Percentiles rank a stretch among this genome's conserved stretches.
phyloP scores from a whole-genome alignment of 2,329 filamentous ascomycete species.

The Hymenotorrendiella dingleyae region DNA sequence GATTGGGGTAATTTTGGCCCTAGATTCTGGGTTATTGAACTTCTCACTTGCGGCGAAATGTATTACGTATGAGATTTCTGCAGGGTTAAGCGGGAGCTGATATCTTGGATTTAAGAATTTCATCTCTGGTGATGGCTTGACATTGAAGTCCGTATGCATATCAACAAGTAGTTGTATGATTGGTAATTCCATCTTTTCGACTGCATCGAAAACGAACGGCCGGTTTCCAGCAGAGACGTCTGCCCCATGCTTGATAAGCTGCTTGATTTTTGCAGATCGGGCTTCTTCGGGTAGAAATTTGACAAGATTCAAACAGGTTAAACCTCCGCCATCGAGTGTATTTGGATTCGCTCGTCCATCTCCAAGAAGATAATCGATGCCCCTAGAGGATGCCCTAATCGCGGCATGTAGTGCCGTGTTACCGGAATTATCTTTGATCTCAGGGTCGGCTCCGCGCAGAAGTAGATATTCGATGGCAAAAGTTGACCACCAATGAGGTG shows the following conservation, averaged over 20 bases:
- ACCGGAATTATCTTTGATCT: conserved; percentile 2
- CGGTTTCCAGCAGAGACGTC: conserved; percentile 4
- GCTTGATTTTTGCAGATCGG: not conserved
- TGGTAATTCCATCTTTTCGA: not conserved
- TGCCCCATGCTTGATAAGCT: conserved; percentile 7
- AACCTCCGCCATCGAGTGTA: not conserved
- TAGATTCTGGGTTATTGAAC: not conserved
- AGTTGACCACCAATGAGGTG: conserved; percentile 11
- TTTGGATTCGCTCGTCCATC: conserved; percentile 9
- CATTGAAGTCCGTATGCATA: conserved; percentile 4
- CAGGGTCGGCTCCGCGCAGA: conserved; percentile 6
- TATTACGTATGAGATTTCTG: conserved; percentile 1
- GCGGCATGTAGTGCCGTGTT: conserved; percentile 5
- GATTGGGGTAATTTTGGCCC: not conserved
- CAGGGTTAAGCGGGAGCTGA: too few relatives aligned
- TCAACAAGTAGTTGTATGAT: conserved; percentile 3
- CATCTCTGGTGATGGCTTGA: not conserved
- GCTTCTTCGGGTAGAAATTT: too few relatives aligned
- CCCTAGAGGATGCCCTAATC: not conserved
- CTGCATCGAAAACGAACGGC: conserved; percentile 1
- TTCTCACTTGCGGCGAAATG: conserved; percentile 5
- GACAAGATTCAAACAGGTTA: conserved; percentile 6
- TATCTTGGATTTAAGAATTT: not conserved
- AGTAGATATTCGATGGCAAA: conserved; percentile 9
- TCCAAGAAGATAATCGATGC: not conserved